phyloP scores from a whole-genome alignment of 1,139 yeast species.

The Lodderomyces jiufengensis region DNA sequence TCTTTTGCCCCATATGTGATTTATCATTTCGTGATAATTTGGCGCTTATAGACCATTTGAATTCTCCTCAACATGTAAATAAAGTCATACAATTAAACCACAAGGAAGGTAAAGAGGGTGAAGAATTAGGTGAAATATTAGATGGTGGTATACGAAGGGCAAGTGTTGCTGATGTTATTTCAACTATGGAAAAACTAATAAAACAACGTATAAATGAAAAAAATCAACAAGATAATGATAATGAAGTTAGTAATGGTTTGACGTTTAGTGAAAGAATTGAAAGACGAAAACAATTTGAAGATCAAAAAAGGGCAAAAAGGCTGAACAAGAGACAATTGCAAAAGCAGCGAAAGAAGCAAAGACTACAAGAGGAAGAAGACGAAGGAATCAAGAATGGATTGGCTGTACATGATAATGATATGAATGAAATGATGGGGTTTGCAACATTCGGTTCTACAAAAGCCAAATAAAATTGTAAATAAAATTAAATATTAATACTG shows the following conservation, averaged over 20 bases:
- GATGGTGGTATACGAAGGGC: slow-evolving; percentile 36
- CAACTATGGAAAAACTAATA: slow-evolving; percentile 32
- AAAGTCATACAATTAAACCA: slow-evolving; percentile 19
- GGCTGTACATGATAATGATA: slow-evolving; percentile 20
- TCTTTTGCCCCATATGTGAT: slow-evolving; percentile 76
- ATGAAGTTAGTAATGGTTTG: slow-evolving; percentile 8
- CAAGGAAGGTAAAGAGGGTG: slow-evolving; percentile 25
- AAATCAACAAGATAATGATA: not conserved
- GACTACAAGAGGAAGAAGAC: slow-evolving; percentile 6
- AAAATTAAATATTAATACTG: no score
- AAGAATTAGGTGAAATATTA: slow-evolving; percentile 21
- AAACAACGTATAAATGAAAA: slow-evolving; percentile 21
- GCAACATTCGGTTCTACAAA: slow-evolving; percentile 41
- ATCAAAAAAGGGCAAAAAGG: slow-evolving; percentile 27
- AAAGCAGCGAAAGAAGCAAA: slow-evolving; percentile 15
- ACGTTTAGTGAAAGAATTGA: slow-evolving; percentile 44
- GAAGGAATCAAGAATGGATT: slow-evolving; percentile 9
- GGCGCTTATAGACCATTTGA: slow-evolving; percentile 79
- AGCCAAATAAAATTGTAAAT: slow-evolving; percentile 8
- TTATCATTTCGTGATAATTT: slow-evolving; percentile 77
- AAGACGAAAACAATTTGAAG: slow-evolving; percentile 39
- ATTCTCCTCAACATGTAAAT: slow-evolving; percentile 57
- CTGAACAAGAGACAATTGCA: slow-evolving; percentile 22
- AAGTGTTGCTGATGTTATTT: slow-evolving; percentile 26
- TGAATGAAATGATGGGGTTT: slow-evolving; percentile 59